Evolutionary conservation across 169 alveolate genomes (phyloP).

Genomic region (Besnoitia besnoiti): DNA sequence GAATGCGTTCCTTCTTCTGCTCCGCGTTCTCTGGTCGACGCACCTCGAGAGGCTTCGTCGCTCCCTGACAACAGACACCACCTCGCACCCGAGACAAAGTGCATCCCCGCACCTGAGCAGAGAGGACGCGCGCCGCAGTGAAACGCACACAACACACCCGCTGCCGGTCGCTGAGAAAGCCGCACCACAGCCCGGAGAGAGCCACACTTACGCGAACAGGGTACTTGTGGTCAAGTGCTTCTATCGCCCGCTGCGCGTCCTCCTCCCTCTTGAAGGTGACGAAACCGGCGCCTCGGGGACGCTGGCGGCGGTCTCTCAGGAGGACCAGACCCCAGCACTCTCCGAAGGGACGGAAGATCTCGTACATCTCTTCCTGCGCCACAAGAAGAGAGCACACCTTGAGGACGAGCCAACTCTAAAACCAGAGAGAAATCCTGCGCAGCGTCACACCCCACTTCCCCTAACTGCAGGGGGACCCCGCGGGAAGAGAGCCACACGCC

Average conservation of each 20-base stretch:
- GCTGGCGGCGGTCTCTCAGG: constrained; percentile 34
- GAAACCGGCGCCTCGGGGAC: constrained; percentile 55
- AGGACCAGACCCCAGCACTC: constrained; percentile 48
- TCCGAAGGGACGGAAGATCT: constrained; percentile 17
- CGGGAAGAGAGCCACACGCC: too few species aligned
- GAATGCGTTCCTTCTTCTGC: constrained; percentile 45
- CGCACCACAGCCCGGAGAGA: too few species aligned
- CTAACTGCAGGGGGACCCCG: too few species aligned
- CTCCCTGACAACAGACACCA: constrained; percentile 38
- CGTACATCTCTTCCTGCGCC: constrained; percentile 24
- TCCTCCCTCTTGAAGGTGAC: constrained; percentile 32
- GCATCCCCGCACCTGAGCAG: neutral
- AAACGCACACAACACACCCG: neutral
- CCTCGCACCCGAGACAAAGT: neutral
- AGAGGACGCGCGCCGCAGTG: neutral
- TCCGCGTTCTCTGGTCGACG: constrained; percentile 31
- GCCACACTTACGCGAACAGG: neutral
- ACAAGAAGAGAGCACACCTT: too few species aligned
- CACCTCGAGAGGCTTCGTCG: constrained; percentile 43
- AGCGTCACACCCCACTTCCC: too few species aligned
- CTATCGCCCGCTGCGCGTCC: constrained; percentile 37
- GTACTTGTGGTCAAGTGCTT: constrained; percentile 19
- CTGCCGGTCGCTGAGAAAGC: too few species aligned
- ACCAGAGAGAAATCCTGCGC: too few species aligned
- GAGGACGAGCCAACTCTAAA: too few species aligned